These are phyloP conservation scores for Ramaria sp. DNA, from an alignment of 768 basidiomycete species.

Conservation along the genomic window DNA sequence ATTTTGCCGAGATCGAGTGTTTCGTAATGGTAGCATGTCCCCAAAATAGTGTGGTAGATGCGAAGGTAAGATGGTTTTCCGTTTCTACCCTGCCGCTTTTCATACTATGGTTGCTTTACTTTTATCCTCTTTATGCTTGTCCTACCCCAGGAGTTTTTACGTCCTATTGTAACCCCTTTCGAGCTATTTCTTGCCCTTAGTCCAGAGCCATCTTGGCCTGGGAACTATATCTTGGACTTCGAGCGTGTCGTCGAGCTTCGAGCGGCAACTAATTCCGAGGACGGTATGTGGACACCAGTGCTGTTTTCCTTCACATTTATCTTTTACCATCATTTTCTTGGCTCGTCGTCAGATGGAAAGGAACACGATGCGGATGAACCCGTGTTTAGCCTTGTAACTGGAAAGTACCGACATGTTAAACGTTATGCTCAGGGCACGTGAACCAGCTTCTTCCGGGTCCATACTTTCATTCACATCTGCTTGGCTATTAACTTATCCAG, in stretches of 20 bases:
- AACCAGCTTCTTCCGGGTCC: constrained; percentile 2
- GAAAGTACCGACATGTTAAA: constrained; percentile 72
- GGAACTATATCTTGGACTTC: constrained; percentile 73
- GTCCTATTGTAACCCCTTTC: constrained; percentile 89
- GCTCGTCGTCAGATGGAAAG: not conserved
- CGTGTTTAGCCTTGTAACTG: constrained; percentile 77
- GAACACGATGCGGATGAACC: constrained; percentile 58
- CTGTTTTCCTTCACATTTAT: not conserved
- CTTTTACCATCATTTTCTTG: not conserved
- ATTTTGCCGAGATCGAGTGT: constrained; percentile 94
- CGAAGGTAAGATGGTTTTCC: constrained; percentile 35
- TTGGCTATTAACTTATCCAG: not conserved
- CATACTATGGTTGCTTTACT: not conserved
- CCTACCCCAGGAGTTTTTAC: constrained; percentile 62
- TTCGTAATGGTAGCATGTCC: constrained; percentile 92
- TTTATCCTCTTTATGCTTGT: too few species aligned
- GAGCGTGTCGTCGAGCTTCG: constrained; percentile 34
- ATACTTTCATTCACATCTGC: not conserved
- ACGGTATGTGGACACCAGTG: not conserved
- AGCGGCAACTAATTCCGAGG: constrained; percentile 10
- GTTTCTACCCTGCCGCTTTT: not conserved
- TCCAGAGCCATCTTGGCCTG: constrained; percentile 61
- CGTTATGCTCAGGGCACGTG: constrained; percentile 39
- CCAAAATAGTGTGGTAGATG: constrained; percentile 77
- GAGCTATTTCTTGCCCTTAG: constrained; percentile 79